Evolutionary conservation across 2,329 filamentous ascomycete species (phyloP), one percentile per base, ranked within the genome.

Genomic region (Emergomyces pasteurianus): DNA sequence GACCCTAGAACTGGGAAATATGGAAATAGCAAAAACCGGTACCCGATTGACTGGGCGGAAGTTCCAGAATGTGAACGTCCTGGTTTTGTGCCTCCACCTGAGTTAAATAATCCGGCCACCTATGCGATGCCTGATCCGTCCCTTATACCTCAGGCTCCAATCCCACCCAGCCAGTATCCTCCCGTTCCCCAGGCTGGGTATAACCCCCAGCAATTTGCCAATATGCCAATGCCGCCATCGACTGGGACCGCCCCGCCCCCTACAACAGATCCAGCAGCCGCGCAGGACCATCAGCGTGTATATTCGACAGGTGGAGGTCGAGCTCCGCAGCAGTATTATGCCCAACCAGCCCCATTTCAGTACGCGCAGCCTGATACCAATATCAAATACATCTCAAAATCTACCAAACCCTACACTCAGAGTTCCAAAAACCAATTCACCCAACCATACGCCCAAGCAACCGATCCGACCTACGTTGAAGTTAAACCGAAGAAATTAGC

Each of bases 11-110:
- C 60, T 40, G 63, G 59, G 64, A 60, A 62, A 63, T 63, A 60
- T n/a, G 47, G 58, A n/a, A 61, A 60, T 58, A 63, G 58, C 31
- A 56, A 64, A 14, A 56, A 63, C 26, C 28, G 34, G 18, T 52
- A 61, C 57, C 67, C 61, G 57, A 65, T 65, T 9, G 70, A 73
- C 50, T 76, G 74, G 74, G 71, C 72, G 23, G 65, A 73, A 23
- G 67, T 77, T 12, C 74, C 74, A 2, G 73, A 74, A 58, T 73
- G 73, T 57, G 73, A 75, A 65, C 71, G 71, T 28, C 74, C 75
- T 16, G 74, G 73, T 1, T 77, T 73, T 61, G 70, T 77, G n/a
- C 74, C 75, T 38, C 74, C 74, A 14, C 66, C 68, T 8, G 36
- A 58, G 9, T 49, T 58, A 21, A 46, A 38, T 8, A 50, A 47